Base-by-base conservation (phyloP, 805 yeast species). In the Candida pseudofarinosa region DNA sequence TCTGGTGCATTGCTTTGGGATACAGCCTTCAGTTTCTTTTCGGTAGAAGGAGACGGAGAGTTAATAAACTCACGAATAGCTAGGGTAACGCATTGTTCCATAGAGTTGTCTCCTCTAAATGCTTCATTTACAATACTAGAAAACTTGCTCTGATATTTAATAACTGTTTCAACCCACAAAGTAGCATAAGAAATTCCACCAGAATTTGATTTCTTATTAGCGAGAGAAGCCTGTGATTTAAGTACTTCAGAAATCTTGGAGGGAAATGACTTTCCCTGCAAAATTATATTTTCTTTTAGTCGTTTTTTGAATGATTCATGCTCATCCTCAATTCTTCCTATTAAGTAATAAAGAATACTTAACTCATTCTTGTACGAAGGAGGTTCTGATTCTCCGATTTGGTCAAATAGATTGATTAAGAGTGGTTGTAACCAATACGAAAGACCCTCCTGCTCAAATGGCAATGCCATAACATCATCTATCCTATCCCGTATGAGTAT, bases 41-140 rank as follows among this genome's bases (percentile, higher is more conserved):
- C 38, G 19, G 5, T 18, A 15, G 38, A 18, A 7, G 38, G 13
- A n/a, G 40, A 40, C 4, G 45, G 34, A 5, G 54, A 36, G 50
- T 84, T 84, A 28, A 88, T 65, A 50, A 82, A 80, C 10, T 75
- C 77, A 10, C 81, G 69, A 53, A 87, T 76, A 0, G 90, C 77
- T 14, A 73, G 70, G 38, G 81, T 82, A 4, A 85, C 69, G 2
- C 80, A 69, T 47, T 76, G 79, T 40, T 74, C 76, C 30, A 85
- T 49, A 1, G 68, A 62, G 2, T 65, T 59, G 51, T 84, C 79
- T 36, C 65, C 69, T 2, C 65, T 65, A 49, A 83, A 80, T 2
- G 85, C 67, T 4, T 60, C 57, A 18, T 66, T 62, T 20, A 80
- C 60, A 2, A 89, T 66, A 2, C 37, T 23, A 31, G 74, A 76